Base-by-base conservation (phyloP, 805 yeast genomes). In the Clavispora carvajalis region DNA sequence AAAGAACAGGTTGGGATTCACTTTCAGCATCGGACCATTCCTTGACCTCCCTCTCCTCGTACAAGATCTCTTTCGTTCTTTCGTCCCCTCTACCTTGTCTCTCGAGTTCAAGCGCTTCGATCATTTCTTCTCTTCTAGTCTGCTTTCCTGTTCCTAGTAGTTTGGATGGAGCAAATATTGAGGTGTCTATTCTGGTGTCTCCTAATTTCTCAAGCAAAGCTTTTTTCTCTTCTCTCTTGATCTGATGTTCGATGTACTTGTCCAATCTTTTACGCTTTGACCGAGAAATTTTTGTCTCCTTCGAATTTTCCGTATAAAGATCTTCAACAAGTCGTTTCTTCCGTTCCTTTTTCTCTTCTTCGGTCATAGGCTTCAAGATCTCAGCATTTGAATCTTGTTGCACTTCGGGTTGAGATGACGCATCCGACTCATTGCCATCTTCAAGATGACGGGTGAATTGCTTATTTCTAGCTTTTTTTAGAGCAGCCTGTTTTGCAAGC, bases 201-300 rank as follows among this genome's bases (percentile, higher is more conserved):
- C 82, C 74, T 31, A 91, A 68, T 58, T 88, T 89, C 48, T 82
- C 80, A 33, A 91, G 66, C 39, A 91, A 67, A 3, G 76, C 74
- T 51, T 85, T 85, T 60, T 85, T 85, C 63, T 91, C 98, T 59
- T 91, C 95, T 56, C 95, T 70, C 54, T 83, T 84, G 51, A 89
- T 57, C 58, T 89, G 96, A 63, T 86, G 95, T 43, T 89, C 95
- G 28, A 91, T 88, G 60, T 88, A 91, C 61, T 91, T 91, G 46
- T 91, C 97, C 33, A 91, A 65, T 43, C 98, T 67, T 65, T 85
- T 76, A 70, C 72, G 76, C 67, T 91, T 84, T 36, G 82, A 74
- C 37, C 79, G 68, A 0, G 90, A 79, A 26, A 85, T 61, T 55
- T 88, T 88, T 11, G 80, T 56, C 44, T 86, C 91, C 40, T 75